These are phyloP conservation scores for Dothidotthia symphoricarpi DNA, from an alignment of 2,329 filamentous ascomycete species.

Conservation along the genomic window DNA sequence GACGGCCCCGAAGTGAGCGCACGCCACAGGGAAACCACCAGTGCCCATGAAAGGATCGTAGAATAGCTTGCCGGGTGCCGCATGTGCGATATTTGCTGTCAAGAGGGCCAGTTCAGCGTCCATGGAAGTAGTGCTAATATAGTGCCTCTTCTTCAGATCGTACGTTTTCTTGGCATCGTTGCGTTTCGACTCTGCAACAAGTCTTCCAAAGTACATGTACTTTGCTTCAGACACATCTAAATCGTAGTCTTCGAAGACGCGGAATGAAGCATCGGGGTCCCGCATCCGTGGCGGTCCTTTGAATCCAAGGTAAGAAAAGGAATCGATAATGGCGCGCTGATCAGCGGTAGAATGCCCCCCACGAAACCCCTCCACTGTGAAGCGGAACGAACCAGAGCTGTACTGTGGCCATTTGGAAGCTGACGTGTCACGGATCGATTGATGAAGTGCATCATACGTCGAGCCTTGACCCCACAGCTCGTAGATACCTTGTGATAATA, in stretches of 20 bases:
- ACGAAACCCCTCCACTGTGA: constrained; percentile 79
- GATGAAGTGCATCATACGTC: constrained; percentile 67
- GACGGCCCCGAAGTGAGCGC: constrained; percentile 82
- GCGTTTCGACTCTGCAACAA: constrained; percentile 65
- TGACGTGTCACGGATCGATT: constrained; percentile 59
- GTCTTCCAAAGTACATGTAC: constrained; percentile 69
- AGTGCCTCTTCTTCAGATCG: constrained; percentile 87
- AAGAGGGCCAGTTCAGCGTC: constrained; percentile 89
- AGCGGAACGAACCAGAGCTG: constrained; percentile 69
- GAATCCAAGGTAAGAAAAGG: constrained; percentile 76
- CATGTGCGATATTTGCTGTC: constrained; percentile 86
- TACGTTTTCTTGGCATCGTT: constrained; percentile 67
- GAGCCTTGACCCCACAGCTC: constrained; percentile 80
- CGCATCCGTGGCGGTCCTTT: constrained; percentile 75
- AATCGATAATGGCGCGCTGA: constrained; percentile 75
- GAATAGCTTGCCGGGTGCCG: constrained; percentile 77
- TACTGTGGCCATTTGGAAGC: constrained; percentile 67
- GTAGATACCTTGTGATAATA: constrained; percentile 79
- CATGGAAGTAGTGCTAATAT: constrained; percentile 97
- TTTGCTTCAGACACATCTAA: constrained; percentile 53
- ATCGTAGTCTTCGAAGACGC: constrained; percentile 79
- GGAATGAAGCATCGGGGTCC: constrained; percentile 66
- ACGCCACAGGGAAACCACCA: constrained; percentile 86
- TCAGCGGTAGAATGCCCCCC: constrained; percentile 63
- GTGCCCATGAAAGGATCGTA: constrained; percentile 97